Evolutionary conservation across 164 flowering plant genomes (phyloP).

Genomic region (Platanus orientalis): DNA sequence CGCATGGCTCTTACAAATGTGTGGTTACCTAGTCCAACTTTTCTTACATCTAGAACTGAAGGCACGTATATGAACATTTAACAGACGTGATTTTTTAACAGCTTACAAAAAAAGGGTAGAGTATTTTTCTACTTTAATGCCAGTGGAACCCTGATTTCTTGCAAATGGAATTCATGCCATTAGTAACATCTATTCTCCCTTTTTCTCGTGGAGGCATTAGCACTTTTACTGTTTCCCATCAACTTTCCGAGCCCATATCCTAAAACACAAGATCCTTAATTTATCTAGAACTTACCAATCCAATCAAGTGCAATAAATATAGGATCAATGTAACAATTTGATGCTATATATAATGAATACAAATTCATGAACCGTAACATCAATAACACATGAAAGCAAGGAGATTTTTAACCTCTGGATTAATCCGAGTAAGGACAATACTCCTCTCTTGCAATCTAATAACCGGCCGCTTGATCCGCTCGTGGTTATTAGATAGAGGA

Average conservation of each 20-base stretch:
- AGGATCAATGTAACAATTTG: background rate
- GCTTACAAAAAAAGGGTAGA: too few species aligned
- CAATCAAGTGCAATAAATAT: background rate
- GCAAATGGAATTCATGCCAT: too few species aligned
- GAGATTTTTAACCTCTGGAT: constrained; percentile 83
- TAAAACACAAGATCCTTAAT: background rate
- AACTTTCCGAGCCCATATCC: background rate
- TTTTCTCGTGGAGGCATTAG: background rate
- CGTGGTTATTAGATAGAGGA: constrained; percentile 49
- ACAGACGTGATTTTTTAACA: too few species aligned
- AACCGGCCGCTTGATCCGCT: constrained; percentile 64
- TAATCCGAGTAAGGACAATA: constrained; percentile 87
- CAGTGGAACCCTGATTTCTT: too few species aligned
- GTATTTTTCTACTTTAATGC: too few species aligned
- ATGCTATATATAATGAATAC: background rate
- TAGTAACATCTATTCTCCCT: too few species aligned
- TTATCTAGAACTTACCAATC: background rate
- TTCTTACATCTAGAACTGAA: too few species aligned
- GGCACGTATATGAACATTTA: too few species aligned
- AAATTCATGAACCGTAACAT: background rate
- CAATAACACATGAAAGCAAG: background rate
- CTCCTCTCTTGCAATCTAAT: constrained; percentile 81
- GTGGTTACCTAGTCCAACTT: too few species aligned
- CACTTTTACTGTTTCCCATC: background rate
- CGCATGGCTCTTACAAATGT: too few species aligned